phyloP scores from a whole-genome alignment of 2,329 filamentous ascomycete genomes.

The Trichoderma guizhouense region DNA sequence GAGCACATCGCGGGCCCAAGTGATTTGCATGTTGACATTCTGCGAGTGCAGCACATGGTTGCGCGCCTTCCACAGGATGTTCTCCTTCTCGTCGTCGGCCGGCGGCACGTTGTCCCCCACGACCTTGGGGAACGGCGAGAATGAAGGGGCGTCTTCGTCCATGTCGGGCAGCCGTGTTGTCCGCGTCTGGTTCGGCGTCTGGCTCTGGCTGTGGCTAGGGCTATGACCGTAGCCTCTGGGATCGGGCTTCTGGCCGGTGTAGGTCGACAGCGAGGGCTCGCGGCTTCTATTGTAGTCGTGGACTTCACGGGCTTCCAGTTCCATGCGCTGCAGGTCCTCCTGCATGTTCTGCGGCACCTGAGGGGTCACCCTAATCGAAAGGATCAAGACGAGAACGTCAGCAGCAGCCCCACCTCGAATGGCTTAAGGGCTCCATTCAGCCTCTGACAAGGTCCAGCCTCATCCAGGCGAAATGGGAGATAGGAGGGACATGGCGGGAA shows the following conservation, averaged over 20 bases:
- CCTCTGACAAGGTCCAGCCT: conserved; percentile 5
- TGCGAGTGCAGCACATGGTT: conserved; percentile 84
- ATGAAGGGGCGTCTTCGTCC: conserved; percentile 64
- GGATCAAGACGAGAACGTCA: conserved; percentile 33
- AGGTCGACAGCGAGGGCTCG: conserved; percentile 44
- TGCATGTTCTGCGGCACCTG: conserved; percentile 97
- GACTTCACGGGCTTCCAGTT: conserved; percentile 66
- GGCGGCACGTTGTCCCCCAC: conserved; percentile 85
- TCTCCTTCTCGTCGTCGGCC: conserved; percentile 90
- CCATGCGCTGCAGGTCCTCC: conserved; percentile 86
- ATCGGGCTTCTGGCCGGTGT: conserved; percentile 26
- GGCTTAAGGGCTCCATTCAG: conserved; percentile 16
- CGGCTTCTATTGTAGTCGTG: conserved; percentile 34
- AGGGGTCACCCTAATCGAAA: conserved; percentile 72
- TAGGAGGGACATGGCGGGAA: not conserved
- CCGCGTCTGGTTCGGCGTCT: conserved; percentile 21
- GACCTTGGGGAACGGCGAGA: conserved; percentile 89
- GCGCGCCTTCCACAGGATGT: conserved; percentile 80
- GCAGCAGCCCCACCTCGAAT: conserved; percentile 32
- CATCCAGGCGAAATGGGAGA: conserved; percentile 20
- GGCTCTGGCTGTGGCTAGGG: not conserved
- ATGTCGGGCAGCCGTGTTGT: conserved; percentile 38
- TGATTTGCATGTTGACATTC: conserved; percentile 92
- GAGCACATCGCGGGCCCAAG: conserved; percentile 91
- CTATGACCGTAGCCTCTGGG: conserved; percentile 7